These are phyloP conservation scores for Plasmodium knowlesi DNA, from an alignment of 169 alveolate genomes.

Conservation along the genomic window DNA sequence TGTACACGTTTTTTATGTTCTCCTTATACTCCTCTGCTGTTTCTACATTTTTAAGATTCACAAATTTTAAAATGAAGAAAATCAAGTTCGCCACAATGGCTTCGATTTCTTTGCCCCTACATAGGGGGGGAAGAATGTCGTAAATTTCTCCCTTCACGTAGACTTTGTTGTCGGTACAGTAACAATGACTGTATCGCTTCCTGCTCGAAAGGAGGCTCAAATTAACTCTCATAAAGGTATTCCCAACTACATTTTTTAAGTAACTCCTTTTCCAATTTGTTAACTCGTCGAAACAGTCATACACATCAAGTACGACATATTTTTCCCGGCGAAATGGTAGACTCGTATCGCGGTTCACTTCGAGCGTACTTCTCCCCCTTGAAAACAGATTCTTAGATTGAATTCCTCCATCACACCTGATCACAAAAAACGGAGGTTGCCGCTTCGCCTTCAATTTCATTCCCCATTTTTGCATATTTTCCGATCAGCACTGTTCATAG, in stretches of 20 bases:
- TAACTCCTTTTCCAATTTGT: neutral
- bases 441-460: neutral
- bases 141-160: conserved; percentile 21
- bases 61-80: conserved; percentile 24
- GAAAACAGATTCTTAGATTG: neutral
- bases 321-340: neutral
- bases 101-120: conserved; percentile 18
- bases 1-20: conserved; percentile 39
- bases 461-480: neutral
- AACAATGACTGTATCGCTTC: neutral
- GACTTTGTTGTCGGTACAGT: conserved; percentile 16
- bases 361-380: neutral
- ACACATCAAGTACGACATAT: neutral
- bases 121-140: conserved; percentile 32
- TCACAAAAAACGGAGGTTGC: neutral
- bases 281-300: neutral
- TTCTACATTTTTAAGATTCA: conserved; percentile 31
- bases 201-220: neutral
- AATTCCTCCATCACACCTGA: neutral
- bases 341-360: neutral
- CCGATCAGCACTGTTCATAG: neutral
- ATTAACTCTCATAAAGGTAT: neutral
- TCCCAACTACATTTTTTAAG: neutral
- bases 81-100: conserved; percentile 37
- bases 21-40: conserved; percentile 35